Base-by-base conservation (phyloP, 441 rosid species). In the Bocquillonia castaneifolia region DNA sequence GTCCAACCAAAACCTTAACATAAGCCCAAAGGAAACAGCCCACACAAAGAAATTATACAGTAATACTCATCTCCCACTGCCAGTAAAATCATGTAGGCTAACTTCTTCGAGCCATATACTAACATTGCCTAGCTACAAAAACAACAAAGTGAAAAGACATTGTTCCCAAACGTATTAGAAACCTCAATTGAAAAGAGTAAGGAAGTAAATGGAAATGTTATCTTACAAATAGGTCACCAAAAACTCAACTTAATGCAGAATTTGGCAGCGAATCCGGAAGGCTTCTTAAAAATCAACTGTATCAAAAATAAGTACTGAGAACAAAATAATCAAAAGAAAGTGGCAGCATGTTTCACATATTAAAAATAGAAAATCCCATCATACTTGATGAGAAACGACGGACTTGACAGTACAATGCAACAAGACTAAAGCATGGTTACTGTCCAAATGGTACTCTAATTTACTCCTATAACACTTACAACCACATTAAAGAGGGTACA, bases 111-210 rank as follows among this genome's bases (percentile, higher is more conserved):
- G 67, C 36, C n/a, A 64, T 9, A 47, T 20, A n/a, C 25, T 32
- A 64, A 10, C 8, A 20, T 64, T 50, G 6, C 56, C 39, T 47
- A 64, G 45, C 67, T 31, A 48, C 57, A 22, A 17, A 63, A 50
- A 48, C 32, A 34, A 64, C 44, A 48, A 20, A 22, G 45, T n/a
- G 13, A 60, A 18, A n/a, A 45, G 3, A 0, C 23, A 40, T 60
- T 40, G 14, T 26, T 32, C 37, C 17, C 23, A 14, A 58, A 45
- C 14, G 10, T 28, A 48, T 63, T 47, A 48, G 40, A 63, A 15
- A 18, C n/a, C 29, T 44, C 10, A 28, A 6, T 12, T 36, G 25
- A 36, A 36, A 59, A 10, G 48, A 10, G 42, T 25, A 64, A 12
- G 54, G 25, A 47, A 64, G 22, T 17, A 48, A 0, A 52, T 32